Conservation (phyloP, 768 basidiomycete species). For the Leccinum disarticulatum region DNA sequence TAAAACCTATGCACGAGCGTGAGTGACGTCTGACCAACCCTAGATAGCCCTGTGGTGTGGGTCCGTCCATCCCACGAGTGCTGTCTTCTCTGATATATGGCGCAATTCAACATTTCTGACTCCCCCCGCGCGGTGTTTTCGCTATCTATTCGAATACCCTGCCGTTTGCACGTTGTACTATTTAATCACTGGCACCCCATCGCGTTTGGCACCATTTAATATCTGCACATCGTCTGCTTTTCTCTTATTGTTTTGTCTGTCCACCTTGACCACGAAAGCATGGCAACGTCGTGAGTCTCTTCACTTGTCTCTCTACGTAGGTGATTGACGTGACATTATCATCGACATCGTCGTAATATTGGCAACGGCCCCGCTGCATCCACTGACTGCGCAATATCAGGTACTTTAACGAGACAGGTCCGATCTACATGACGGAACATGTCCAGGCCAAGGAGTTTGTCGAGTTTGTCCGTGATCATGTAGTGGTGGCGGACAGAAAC, state of each 20-base stretch:
- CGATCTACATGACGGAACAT: conserved; percentile 5
- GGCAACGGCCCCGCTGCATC: no score
- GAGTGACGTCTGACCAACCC: conserved; percentile 1
- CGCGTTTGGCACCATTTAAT: not conserved
- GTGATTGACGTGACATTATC: not conserved
- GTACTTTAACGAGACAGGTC: conserved; percentile 11
- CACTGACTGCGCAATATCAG: not conserved
- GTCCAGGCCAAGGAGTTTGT: conserved; percentile 7
- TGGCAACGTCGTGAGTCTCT: not conserved
- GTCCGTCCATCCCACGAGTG: not conserved
- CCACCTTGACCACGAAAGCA: not conserved
- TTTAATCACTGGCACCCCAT: not conserved
- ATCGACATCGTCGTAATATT: no score
- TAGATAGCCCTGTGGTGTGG: not conserved
- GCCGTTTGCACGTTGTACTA: not conserved
- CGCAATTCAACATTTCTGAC: not conserved
- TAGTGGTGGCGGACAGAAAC: not conserved
- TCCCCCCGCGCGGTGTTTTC: not conserved
- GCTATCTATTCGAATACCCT: not conserved
- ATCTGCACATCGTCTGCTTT: not conserved
- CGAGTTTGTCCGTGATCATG: conserved; percentile 3
- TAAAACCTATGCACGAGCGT: not conserved
- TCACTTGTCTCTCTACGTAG: not conserved
- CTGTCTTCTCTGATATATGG: not conserved
- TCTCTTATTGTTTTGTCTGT: not conserved